Evolutionary conservation across 2,329 filamentous ascomycete genomes (phyloP), one percentile per base, ranked within the genome.

Genomic region (Phyllosticta ampelicida): DNA sequence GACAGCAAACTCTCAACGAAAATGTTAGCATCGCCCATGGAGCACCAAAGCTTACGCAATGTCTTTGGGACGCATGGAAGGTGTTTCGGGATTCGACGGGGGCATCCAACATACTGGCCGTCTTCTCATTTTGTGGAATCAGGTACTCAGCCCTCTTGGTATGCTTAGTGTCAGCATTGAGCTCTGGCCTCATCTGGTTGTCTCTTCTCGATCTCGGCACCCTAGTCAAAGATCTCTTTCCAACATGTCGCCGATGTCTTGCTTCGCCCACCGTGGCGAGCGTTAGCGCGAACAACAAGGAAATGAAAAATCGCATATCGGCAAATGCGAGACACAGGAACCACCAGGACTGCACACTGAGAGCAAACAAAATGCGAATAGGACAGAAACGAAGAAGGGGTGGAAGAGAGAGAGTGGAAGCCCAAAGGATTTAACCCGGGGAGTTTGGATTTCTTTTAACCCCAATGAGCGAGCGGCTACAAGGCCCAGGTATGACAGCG

Each of bases 1-100:
- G 51, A 88, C 82, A 20, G 77, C 79, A 61, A 84, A 87, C 62
- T 78, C 82, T 85, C 6, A 6, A 18, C 4, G 26, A 2, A 9
- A 1, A n/a, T 26, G 16, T 74, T 73, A 51, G 74, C 73, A 48
- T 76, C 76, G 4, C 66, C 70, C 18, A 19, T 50, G 66, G 3
- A 3, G 28, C 20, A 20, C 2, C 2, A 19, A n/a, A n/a, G n/a
- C n/a, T n/a, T n/a, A n/a, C n/a, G n/a, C n/a, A n/a, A n/a, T n/a
- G n/a, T n/a, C n/a, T n/a, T n/a, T n/a, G n/a, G n/a, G n/a, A n/a
- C n/a, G n/a, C n/a, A n/a, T n/a, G n/a, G n/a, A n/a, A n/a, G n/a
- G n/a, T n/a, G n/a, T n/a, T n/a, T n/a, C n/a, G n/a, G n/a, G n/a
- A n/a, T n/a, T n/a, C n/a, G n/a, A n/a, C n/a, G n/a, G n/a, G n/a